A percentile compares a stretch with the other conserved stretches of the same genome.
phyloP scores from a whole-genome alignment of 2,329 filamentous ascomycete species.

The Fusarium domesticum region DNA sequence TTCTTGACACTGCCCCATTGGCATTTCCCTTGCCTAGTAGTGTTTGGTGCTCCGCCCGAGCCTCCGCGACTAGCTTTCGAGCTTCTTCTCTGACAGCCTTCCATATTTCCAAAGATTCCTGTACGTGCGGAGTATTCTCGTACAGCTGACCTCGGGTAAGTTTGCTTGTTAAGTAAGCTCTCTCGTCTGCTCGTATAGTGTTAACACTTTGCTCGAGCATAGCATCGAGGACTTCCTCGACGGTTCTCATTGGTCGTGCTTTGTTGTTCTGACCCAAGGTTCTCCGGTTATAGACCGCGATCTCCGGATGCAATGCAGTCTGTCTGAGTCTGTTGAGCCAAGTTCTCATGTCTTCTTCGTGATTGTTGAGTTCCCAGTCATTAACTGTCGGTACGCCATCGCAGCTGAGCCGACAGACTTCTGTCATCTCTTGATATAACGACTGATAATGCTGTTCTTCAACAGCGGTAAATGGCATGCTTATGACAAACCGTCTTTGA shows the following conservation, averaged over 20 bases:
- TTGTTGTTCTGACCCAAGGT: slow-evolving; percentile 60
- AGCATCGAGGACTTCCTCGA: slow-evolving; percentile 79
- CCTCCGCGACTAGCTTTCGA: slow-evolving; percentile 56
- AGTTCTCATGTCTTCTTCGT: slow-evolving; percentile 68
- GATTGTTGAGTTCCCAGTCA: slow-evolving; percentile 64
- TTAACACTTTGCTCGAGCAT: slow-evolving; percentile 87
- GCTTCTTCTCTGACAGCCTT: slow-evolving; percentile 51
- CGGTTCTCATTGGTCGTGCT: slow-evolving; percentile 69
- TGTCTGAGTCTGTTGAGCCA: slow-evolving; percentile 79
- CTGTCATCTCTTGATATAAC: slow-evolving; percentile 72
- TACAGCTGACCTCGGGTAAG: slow-evolving; percentile 73
- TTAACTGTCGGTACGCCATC: slow-evolving; percentile 60
- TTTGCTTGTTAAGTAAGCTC: slow-evolving; percentile 59
- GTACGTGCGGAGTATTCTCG: slow-evolving; percentile 68
- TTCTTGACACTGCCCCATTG: too few relatives aligned
- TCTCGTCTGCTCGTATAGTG: slow-evolving; percentile 64
- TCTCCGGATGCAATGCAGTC: slow-evolving; percentile 80
- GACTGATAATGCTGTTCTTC: slow-evolving; percentile 87
- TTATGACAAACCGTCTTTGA: slow-evolving; percentile 84
- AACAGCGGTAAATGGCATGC: slow-evolving; percentile 82
- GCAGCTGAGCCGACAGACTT: slow-evolving; percentile 62
- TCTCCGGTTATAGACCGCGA: slow-evolving; percentile 65
- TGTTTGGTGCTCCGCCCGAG: slow-evolving; percentile 56
- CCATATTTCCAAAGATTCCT: slow-evolving; percentile 71
- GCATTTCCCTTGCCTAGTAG: slow-evolving; percentile 39